A percentile compares a stretch with the other conserved stretches of the same genome.
phyloP scores from a whole-genome alignment of 1,139 yeast species.

The Saccharomyces hybrid region DNA sequence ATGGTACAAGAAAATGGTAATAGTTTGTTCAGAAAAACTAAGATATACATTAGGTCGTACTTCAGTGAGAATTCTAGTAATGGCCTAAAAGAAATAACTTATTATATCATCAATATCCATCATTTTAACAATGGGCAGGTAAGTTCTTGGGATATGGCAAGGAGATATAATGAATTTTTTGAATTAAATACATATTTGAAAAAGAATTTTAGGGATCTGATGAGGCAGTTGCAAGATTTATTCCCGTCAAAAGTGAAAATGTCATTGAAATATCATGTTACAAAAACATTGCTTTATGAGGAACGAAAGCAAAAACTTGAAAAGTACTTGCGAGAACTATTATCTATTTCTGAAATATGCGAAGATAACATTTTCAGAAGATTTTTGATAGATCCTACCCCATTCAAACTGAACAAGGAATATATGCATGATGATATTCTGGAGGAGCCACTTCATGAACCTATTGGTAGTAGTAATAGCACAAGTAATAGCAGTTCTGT shows the following conservation, averaged over 20 bases:
- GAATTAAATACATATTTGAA: conserved; percentile 61
- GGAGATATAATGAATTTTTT: conserved; percentile 80
- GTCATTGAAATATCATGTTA: conserved; percentile 47
- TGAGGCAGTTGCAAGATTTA: conserved; percentile 48
- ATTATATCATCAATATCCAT: conserved; percentile 73
- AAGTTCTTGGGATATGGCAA: conserved; percentile 85
- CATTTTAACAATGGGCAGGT: conserved; percentile 43
- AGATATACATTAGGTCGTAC: conserved; percentile 58
- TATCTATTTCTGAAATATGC: conserved; percentile 63
- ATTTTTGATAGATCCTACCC: conserved; percentile 61
- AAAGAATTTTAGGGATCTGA: conserved; percentile 41
- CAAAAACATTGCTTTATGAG: conserved; percentile 52
- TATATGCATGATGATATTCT: not conserved
- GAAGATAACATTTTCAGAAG: conserved; percentile 63
- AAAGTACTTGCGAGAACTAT: conserved; percentile 49
- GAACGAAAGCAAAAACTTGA: conserved; percentile 56
- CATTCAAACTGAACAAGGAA: conserved; percentile 5
- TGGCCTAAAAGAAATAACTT: conserved; percentile 54
- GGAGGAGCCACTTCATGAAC: not conserved
- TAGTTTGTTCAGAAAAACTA: conserved; percentile 65
- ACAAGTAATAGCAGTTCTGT: not conserved
- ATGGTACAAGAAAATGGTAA: conserved; percentile 78
- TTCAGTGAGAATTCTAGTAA: conserved; percentile 43
- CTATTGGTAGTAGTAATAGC: not conserved
- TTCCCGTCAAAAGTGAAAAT: conserved; percentile 39